Base-by-base conservation (phyloP, 192 early-diverging fungal genomes). In the Thamnidium elegans region DNA sequence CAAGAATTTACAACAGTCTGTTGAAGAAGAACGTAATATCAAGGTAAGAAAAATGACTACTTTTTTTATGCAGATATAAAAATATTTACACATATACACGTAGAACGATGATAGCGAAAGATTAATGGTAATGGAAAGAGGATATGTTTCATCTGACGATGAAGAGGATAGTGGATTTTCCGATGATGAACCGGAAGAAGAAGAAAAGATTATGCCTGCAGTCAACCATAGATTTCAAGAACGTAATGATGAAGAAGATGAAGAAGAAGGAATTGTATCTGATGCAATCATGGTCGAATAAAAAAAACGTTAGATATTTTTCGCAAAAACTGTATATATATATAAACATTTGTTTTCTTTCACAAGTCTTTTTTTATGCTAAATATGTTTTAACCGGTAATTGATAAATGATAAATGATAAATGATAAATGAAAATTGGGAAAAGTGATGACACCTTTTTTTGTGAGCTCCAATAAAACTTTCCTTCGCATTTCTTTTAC, bases 81-180 rank as follows among this genome's bases (percentile, higher is more conserved):
- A 26, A 26, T 26, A 26, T 3, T 26, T 26, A 26, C 26, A 3
- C 3, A 26, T 54, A 39, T 47, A 23, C 0, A 46, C 39, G 11
- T 44, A 74, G 72, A 36, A 55, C 46, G 67, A 74, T 19, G 53
- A 50, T 15, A 55, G 63, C 32, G 66, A 69, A 10, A 63, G 50
- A 15, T 32, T 74, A 8, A 69, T 69, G 32, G 66, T 69, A 32
- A 69, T 74, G 72, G 65, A 66, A 36, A 50, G 58, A 58, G 70
- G 64, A 9, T 65, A 61, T 53, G 50, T 66, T 11, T 66, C 55
- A 14, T 60, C 62, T 0, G 67, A 69, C 51, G 67, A 65, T n/a
- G 58, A 65, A 45, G 58, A 52, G 3, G 72, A 66, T n/a, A 58
- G 48, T 26, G 53, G 30, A 14, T 45, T 50, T 1, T 55, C 63